A percentile compares a stretch with the other conserved stretches of the same genome.
Conservation (phyloP, 495 filamentous ascomycete genomes). For the Aspergillus homomorphus region DNA sequence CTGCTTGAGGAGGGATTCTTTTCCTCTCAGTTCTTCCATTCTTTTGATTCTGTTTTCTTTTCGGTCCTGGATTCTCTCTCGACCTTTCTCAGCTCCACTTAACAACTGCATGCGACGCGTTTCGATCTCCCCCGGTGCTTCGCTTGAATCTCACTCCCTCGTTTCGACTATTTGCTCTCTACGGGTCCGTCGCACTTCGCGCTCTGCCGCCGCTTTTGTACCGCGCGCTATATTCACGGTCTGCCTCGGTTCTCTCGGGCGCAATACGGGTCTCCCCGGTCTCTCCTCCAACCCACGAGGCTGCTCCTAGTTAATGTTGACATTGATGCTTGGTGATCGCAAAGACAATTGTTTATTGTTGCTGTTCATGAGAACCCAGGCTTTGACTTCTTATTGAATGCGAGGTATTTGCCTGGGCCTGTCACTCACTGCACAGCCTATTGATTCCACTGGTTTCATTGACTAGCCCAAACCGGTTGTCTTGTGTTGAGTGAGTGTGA, state of each 20-base stretch:
- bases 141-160: constrained; percentile 9
- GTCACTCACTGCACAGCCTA: background rate
- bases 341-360: constrained; percentile 5
- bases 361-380: constrained; percentile 10
- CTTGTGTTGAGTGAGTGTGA: constrained; percentile 3
- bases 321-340: background rate
- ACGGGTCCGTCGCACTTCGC: constrained; percentile 14
- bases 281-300: background rate
- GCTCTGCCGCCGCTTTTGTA: constrained; percentile 2
- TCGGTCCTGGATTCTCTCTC: background rate
- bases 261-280: background rate
- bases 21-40: background rate
- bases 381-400: constrained; percentile 6
- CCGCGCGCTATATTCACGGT: constrained; percentile 9
- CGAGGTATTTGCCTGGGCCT: constrained; percentile 10
- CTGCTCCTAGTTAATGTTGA: constrained; percentile 1
- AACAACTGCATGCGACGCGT: constrained; percentile 6
- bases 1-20: background rate
- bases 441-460: background rate
- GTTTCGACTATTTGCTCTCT: constrained; percentile 1
- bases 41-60: background rate
- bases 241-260: constrained; percentile 1
- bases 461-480: background rate
- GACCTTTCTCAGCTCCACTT: background rate
- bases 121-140: background rate